Evolutionary conservation across 495 filamentous ascomycete genomes (phyloP).

Genomic region (Cenococcum geophilum): DNA sequence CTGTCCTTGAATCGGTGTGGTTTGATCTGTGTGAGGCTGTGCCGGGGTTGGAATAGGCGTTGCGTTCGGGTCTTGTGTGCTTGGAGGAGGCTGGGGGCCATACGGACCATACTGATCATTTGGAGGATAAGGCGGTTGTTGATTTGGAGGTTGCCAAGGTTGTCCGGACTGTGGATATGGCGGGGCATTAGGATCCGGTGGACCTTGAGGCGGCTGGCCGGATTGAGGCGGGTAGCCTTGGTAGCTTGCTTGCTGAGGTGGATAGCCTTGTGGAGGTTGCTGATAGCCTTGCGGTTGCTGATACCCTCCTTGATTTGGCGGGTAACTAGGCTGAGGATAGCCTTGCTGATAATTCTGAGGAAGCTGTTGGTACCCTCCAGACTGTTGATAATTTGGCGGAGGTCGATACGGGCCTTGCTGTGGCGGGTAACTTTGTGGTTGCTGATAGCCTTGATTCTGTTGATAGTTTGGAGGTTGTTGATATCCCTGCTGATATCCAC

Average conservation of each 20-base stretch:
- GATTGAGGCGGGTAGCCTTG: constrained; percentile 25
- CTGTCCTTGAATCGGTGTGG: neutral
- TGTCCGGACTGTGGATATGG: constrained; percentile 15
- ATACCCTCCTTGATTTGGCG: constrained; percentile 11
- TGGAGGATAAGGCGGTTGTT: neutral
- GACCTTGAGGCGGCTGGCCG: constrained; percentile 7
- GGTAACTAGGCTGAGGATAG: constrained; percentile 19
- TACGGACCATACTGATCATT: constrained; percentile 10
- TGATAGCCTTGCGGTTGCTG: constrained; percentile 19
- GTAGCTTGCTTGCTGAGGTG: constrained; percentile 14
- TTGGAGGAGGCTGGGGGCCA: constrained; percentile 2
- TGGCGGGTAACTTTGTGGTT: constrained; percentile 20
- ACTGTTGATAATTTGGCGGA: constrained; percentile 13
- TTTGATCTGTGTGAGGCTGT: constrained; percentile 8
- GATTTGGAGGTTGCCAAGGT: constrained; percentile 19
- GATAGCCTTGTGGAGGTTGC: constrained; percentile 24
- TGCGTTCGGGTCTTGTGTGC: constrained; percentile 16
- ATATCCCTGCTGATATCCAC: constrained; percentile 18
- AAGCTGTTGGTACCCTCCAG: constrained; percentile 12
- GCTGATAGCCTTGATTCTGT: constrained; percentile 11
- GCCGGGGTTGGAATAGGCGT: constrained; percentile 20
- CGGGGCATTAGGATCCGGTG: constrained; percentile 11
- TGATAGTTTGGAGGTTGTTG: constrained; percentile 12
- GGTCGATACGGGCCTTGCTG: constrained; percentile 21
- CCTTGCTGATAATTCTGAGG: constrained; percentile 15